Percentiles rank a stretch among this genome's conserved stretches.
phyloP scores from a whole-genome alignment of 495 filamentous ascomycete genomes.

The Cenococcum geophilum region DNA sequence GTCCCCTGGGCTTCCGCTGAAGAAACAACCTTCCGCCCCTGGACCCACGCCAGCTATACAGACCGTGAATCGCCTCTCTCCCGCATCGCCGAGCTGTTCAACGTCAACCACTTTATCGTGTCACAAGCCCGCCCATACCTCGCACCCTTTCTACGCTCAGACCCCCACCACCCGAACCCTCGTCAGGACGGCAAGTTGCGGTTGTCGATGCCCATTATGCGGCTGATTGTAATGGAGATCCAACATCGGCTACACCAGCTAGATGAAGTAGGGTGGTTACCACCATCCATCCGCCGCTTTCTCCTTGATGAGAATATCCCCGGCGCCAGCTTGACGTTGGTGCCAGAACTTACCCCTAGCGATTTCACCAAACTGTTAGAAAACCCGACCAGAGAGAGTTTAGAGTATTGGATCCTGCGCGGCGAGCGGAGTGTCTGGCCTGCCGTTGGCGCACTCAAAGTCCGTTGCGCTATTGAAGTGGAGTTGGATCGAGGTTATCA shows the following conservation, averaged over 20 bases:
- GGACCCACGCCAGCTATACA: slow-evolving; percentile 60
- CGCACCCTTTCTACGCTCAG: slow-evolving; percentile 76
- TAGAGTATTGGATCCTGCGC: slow-evolving; percentile 79
- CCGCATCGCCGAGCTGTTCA: slow-evolving; percentile 86
- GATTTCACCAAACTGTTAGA: slow-evolving; percentile 76
- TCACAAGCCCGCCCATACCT: slow-evolving; percentile 73
- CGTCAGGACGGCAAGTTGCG: slow-evolving; percentile 53
- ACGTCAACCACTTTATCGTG: slow-evolving; percentile 84
- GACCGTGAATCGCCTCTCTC: slow-evolving; percentile 75
- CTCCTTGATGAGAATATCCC: slow-evolving; percentile 85
- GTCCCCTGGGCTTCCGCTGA: slow-evolving; percentile 69
- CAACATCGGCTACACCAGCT: slow-evolving; percentile 78
- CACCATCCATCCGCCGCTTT: slow-evolving; percentile 62
- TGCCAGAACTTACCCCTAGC: slow-evolving; percentile 64
- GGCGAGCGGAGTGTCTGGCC: slow-evolving; percentile 92
- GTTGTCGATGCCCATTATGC: slow-evolving; percentile 56
- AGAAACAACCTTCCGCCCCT: slow-evolving; percentile 61
- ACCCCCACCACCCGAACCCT: slow-evolving; percentile 68
- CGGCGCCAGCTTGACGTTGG: slow-evolving; percentile 70
- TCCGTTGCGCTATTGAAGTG: slow-evolving; percentile 80
- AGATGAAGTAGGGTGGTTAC: slow-evolving; percentile 68
- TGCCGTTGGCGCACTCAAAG: slow-evolving; percentile 72
- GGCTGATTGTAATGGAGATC: slow-evolving; percentile 67
- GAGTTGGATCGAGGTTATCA: slow-evolving; percentile 82
- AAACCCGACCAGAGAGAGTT: slow-evolving; percentile 64